Evolutionary conservation across 2,329 filamentous ascomycete species (phyloP).

Genomic region (Verticillium alfalfae): DNA sequence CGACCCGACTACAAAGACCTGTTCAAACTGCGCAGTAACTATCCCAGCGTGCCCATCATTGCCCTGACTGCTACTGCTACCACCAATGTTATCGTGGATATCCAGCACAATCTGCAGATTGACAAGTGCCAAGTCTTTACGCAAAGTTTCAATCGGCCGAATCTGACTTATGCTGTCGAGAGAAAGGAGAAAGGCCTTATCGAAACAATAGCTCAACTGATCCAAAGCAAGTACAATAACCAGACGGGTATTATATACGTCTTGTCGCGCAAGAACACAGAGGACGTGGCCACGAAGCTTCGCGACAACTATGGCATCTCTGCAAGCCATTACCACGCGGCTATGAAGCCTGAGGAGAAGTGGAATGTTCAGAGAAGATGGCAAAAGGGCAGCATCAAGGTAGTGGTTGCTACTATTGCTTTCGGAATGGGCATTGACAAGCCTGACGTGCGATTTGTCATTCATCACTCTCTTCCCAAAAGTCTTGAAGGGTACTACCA

Average conservation of each 20-base stretch:
- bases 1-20: slow-evolving; percentile 90
- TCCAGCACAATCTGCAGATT: slow-evolving; percentile 88
- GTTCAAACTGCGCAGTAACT: slow-evolving; percentile 65
- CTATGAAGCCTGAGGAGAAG: slow-evolving; percentile 64
- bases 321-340: slow-evolving; percentile 83
- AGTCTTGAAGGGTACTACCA: slow-evolving; percentile 98
- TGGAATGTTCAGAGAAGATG: slow-evolving; percentile 68
- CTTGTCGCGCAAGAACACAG: slow-evolving; percentile 76
- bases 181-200: slow-evolving; percentile 45
- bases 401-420: slow-evolving; percentile 96
- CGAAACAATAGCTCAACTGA: slow-evolving; percentile 55
- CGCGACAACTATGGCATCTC: slow-evolving; percentile 55
- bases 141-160: slow-evolving; percentile 96
- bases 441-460: slow-evolving; percentile 90
- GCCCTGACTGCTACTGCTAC: slow-evolving; percentile 95
- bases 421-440: slow-evolving; percentile 99
- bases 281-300: slow-evolving; percentile 70
- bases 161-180: slow-evolving; percentile 82
- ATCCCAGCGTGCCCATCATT: slow-evolving; percentile 81
- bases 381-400: slow-evolving; percentile 74
- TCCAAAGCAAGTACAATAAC: slow-evolving; percentile 61
- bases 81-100: slow-evolving; percentile 84
- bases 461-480: slow-evolving; percentile 89
- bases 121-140: slow-evolving; percentile 70
- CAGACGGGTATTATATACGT: slow-evolving; percentile 93